A percentile compares a stretch with the other conserved stretches of the same genome.
phyloP scores from a whole-genome alignment of 306 rosid species.

The Vicia faba region DNA sequence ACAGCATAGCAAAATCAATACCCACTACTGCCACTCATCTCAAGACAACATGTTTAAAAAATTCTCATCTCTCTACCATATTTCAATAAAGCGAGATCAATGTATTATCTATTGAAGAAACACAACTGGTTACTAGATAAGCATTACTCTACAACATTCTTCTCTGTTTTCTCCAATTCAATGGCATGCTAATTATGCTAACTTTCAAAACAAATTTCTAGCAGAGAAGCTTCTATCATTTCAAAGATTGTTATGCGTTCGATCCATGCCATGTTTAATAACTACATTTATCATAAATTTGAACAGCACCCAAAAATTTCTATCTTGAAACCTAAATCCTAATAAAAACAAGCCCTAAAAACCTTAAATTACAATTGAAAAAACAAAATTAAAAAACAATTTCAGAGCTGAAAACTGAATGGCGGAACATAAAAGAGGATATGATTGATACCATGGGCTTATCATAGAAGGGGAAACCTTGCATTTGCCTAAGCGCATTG shows the following conservation, averaged over 20 bases:
- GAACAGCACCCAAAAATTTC: background rate
- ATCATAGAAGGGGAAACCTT: slow-evolving; percentile 96
- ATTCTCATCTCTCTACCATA: slow-evolving; percentile 2
- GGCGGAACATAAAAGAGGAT: background rate
- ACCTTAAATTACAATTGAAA: background rate
- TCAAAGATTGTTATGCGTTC: background rate
- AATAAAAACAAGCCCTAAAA: background rate
- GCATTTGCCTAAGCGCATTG: slow-evolving; percentile 96
- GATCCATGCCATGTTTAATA: background rate
- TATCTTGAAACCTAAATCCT: background rate
- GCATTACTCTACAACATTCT: background rate
- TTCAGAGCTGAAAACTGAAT: no score
- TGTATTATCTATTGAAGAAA: background rate
- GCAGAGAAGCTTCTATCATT: background rate
- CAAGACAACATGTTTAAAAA: background rate
- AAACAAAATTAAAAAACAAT: background rate
- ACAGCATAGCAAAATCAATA: slow-evolving; percentile 7
- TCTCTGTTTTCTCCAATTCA: background rate
- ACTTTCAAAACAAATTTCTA: slow-evolving; percentile 9
- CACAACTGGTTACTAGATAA: background rate
- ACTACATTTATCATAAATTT: background rate
- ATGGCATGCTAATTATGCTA: background rate
- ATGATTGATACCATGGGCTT: slow-evolving; percentile 75
- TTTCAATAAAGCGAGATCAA: background rate
- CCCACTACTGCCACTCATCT: background rate